Evolutionary conservation across 2,329 filamentous ascomycete species (phyloP), one percentile per base, ranked within the genome.

Genomic region (Fusarium paranaense): DNA sequence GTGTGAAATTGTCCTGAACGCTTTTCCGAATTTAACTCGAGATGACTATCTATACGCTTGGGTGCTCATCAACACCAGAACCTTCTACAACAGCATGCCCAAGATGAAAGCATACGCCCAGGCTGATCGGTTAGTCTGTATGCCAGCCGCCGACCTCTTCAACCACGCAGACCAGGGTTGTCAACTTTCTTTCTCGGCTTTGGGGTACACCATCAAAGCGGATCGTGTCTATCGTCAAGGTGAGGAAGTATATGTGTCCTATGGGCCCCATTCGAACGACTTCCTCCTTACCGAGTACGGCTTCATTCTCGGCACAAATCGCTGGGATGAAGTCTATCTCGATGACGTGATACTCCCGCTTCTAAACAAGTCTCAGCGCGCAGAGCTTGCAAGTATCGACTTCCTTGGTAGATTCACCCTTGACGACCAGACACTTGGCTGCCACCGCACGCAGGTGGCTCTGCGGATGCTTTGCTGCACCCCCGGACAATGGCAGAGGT

Each of bases 141-240:
- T 91, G 80, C 93, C 93, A 1, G 91, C 94, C 38, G 90, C 92
- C 2, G 93, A 95, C 80, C 89, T 93, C 64, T 92, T 95, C 85
- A 95, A 90, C 75, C 88, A 89, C 73, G 81, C 83, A 25, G 83
- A 85, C 30, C 73, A 73, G 14, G 86, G 87, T 9, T 91, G 90
- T 79, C 80, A 84, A 20, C 89, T 92, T 0, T 80, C 82, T 4
- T 90, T 89, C 77, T 80, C 83, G 6, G 82, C 86, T 42, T 74
- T 74, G 11, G 86, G 86, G 32, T 91, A 90, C 40, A 92, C 90
- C 80, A 81, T 84, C 16, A 89, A 90, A 1, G 78, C 84, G 3
- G 84, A 88, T 62, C 81, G 85, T 2, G 79, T 83, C 0, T 92
- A 93, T 73, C 80, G 79, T 2, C 76, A 80, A 3, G 91, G 90